Evolutionary conservation across 2,329 filamentous ascomycete species (phyloP), one percentile per base, ranked within the genome.

Genomic region (Tricladium varicosporioides): DNA sequence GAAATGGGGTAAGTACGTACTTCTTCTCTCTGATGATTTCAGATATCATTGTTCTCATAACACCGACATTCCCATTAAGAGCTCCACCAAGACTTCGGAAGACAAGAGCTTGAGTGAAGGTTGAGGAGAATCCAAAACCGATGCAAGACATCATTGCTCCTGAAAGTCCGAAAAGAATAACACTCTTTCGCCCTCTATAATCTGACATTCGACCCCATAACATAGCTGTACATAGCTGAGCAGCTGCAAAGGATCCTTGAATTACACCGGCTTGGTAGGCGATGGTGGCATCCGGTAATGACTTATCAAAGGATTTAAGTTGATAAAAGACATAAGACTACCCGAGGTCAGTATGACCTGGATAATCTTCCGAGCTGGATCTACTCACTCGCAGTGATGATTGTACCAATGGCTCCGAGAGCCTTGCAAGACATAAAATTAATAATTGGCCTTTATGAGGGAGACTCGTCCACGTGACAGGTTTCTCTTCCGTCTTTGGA

Each of bases 371-470:
- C 5, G 14, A 31, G 7, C 9, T 31, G 13, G 13, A 40, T 1
- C 11, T 11, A 56, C 61, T 53, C 27, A 68, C 66, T 16, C 67
- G 49, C 36, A 70, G 51, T 11, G 86, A 90, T 0, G 89, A 92
- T 68, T 94, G 89, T 0, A 90, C 88, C 36, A 96, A 76, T 2
- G 91, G 92, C 70, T 96, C 92, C 11, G 89, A 91, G 18, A 96
- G 76, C 33, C 92, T 85, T 7, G 91, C 87, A 44, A 95, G 75
- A 0, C 88, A 91, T 53, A 96, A 79, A 59, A 96, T 86, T 19
- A 87, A 75, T 15, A 96, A 80, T 72, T 96, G 92, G 47, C 84
- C 79, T 71, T 92, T 96, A 54, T 83, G 80, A 0, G 92, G 92
- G 1, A 96, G 76, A n/a, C 88, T 85, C 33, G 74, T 75, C 91